Conservation (phyloP, 192 early-diverging fungal genomes). For the Coemansia sp. region DNA sequence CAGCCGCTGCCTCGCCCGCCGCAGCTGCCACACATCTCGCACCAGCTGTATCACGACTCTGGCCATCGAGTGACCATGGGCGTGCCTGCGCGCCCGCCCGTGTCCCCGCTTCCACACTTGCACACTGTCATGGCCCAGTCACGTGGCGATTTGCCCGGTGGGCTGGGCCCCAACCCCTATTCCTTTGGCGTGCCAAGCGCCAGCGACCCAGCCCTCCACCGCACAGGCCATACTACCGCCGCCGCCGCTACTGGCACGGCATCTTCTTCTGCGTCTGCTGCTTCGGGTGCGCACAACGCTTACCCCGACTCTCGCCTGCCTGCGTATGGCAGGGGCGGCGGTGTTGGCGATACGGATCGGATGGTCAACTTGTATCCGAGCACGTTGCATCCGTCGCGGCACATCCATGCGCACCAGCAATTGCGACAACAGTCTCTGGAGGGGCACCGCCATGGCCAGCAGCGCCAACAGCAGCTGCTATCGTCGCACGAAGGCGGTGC, state of each 20-base stretch:
- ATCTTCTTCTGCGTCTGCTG: too few relatives aligned
- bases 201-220: not conserved
- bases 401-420: conserved; percentile 16
- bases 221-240: too few relatives aligned
- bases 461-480: conserved; percentile 13
- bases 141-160: not conserved
- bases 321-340: not conserved
- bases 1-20: not conserved
- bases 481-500: not conserved
- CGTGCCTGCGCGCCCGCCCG: not conserved
- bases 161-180: not conserved
- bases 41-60: not conserved
- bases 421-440: not conserved
- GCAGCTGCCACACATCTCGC: not conserved
- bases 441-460: conserved; percentile 8
- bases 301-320: too few relatives aligned
- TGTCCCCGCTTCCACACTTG: conserved; percentile 5
- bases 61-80: not conserved
- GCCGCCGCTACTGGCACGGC: too few relatives aligned
- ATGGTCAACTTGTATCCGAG: conserved; percentile 28
- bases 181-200: not conserved
- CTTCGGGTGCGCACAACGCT: too few relatives aligned
- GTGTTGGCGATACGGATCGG: too few relatives aligned
- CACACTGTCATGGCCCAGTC: conserved; percentile 2
- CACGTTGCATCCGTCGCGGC: conserved; percentile 20